These are phyloP conservation scores for Schizophyllum amplum DNA, from an alignment of 1,284 basidiomycete genomes.

Conservation along the genomic window DNA sequence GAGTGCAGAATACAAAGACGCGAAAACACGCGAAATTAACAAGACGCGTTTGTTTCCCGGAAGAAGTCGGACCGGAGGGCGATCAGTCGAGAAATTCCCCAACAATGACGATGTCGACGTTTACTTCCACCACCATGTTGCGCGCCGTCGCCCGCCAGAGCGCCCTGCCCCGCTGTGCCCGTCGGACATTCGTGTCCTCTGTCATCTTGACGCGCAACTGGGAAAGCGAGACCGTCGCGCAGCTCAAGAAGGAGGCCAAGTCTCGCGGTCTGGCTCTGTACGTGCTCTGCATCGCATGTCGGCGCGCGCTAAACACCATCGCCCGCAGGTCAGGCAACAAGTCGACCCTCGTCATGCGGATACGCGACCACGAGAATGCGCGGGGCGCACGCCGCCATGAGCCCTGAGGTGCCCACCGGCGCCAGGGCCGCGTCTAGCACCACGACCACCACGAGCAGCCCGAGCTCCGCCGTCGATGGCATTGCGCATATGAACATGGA, in stretches of 20 bases:
- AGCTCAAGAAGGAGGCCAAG: slow-evolving; percentile 59
- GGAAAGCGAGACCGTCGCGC: slow-evolving; percentile 52
- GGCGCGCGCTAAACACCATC: slow-evolving; percentile 1
- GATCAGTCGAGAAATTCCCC: background rate
- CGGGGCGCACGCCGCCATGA: slow-evolving; percentile 10
- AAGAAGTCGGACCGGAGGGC: background rate
- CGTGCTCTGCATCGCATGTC: slow-evolving; percentile 22
- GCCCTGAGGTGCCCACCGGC: slow-evolving; percentile 11
- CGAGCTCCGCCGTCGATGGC: slow-evolving; percentile 4
- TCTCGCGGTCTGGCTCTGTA: slow-evolving; percentile 57
- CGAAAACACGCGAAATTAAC: background rate
- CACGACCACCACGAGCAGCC: slow-evolving; percentile 14
- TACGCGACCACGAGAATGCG: slow-evolving; percentile 40
- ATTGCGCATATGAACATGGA: background rate
- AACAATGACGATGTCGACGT: background rate
- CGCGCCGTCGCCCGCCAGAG: slow-evolving; percentile 21
- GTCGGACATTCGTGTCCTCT: slow-evolving; percentile 49
- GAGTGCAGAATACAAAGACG: slow-evolving; percentile 1
- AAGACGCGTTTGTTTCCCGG: background rate
- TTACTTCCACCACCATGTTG: slow-evolving; percentile 24
- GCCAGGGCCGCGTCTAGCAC: slow-evolving; percentile 27
- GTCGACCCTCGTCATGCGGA: slow-evolving; percentile 43
- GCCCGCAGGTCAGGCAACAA: slow-evolving; percentile 51
- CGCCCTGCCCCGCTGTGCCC: slow-evolving; percentile 9
- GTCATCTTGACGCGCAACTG: slow-evolving; percentile 59